These are phyloP conservation scores for Aspergillus funiculosus DNA, from an alignment of 495 filamentous ascomycete genomes.

Conservation along the genomic window DNA sequence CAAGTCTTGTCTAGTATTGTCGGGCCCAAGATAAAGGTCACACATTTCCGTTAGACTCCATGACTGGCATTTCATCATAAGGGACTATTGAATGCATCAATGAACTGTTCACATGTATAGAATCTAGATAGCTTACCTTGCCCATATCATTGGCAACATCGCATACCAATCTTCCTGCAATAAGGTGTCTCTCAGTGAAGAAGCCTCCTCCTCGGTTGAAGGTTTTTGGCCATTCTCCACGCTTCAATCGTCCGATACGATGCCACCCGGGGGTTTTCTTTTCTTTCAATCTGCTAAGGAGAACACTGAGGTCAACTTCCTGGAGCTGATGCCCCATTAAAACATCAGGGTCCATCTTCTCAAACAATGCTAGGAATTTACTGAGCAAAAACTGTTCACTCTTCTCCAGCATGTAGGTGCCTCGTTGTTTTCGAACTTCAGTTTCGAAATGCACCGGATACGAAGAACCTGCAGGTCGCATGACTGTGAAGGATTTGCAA, in stretches of 20 bases:
- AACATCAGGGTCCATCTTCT: conserved; percentile 86
- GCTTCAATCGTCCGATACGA: conserved; percentile 76
- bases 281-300: conserved; percentile 81
- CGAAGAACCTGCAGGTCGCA: conserved; percentile 68
- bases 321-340: conserved; percentile 93
- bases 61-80: conserved; percentile 94
- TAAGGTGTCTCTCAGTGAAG: conserved; percentile 84
- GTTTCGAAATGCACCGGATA: conserved; percentile 84
- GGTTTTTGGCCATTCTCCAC: conserved; percentile 79
- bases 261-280: conserved; percentile 92
- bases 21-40: conserved; percentile 70
- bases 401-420: conserved; percentile 71
- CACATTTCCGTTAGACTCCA: conserved; percentile 99
- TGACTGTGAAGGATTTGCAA: conserved; percentile 83
- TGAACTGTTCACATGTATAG: too few species aligned
- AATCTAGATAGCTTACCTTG: too few species aligned
- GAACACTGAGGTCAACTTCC: conserved; percentile 89
- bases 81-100: conserved; percentile 62
- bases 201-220: conserved; percentile 84
- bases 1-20: conserved; percentile 66
- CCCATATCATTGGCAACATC: conserved; percentile 95
- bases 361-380: conserved; percentile 81
- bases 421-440: conserved; percentile 62
- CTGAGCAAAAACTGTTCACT: conserved; percentile 76
- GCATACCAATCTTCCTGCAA: conserved; percentile 84